phyloP scores from a whole-genome alignment of 2,329 filamentous ascomycete species.

The Periglandula ipomoeae region DNA sequence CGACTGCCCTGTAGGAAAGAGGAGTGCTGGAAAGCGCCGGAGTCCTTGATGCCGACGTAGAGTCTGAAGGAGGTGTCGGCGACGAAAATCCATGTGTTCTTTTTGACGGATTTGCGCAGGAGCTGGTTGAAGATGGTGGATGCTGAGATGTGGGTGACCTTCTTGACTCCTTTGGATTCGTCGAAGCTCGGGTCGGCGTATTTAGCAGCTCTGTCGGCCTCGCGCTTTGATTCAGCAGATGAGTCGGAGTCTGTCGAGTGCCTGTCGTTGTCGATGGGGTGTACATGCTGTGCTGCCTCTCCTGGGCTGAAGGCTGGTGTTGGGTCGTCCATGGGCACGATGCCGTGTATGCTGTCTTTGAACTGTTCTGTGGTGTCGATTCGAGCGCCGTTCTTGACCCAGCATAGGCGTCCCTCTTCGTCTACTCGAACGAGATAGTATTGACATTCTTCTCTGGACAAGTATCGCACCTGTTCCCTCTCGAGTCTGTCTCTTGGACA shows the following conservation, averaged over 20 bases:
- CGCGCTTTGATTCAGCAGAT: conserved; percentile 36
- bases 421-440: conserved; percentile 76
- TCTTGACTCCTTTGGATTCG: conserved; percentile 45
- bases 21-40: conserved; percentile 82
- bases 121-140: conserved; percentile 71
- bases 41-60: conserved; percentile 85
- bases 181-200: conserved; percentile 58
- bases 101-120: conserved; percentile 67
- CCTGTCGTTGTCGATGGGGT: conserved; percentile 9
- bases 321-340: conserved; percentile 53
- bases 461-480: conserved; percentile 71
- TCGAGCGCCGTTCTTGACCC: conserved; percentile 71
- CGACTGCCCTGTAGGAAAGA: conserved; percentile 79
- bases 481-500: conserved; percentile 70
- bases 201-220: conserved; percentile 51
- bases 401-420: conserved; percentile 64
- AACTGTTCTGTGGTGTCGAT: conserved; percentile 70
- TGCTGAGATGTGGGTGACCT: conserved; percentile 55
- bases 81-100: conserved; percentile 91
- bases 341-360: conserved; percentile 71
- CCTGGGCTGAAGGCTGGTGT: conserved; percentile 41
- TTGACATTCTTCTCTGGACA: conserved; percentile 72
- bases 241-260: conserved; percentile 24
- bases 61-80: conserved; percentile 77
- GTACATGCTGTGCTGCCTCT: conserved; percentile 8